Evolutionary conservation across 225 moss, liverwort and hornwort genomes (phyloP).

Genomic region (Polytrichum formosum): DNA sequence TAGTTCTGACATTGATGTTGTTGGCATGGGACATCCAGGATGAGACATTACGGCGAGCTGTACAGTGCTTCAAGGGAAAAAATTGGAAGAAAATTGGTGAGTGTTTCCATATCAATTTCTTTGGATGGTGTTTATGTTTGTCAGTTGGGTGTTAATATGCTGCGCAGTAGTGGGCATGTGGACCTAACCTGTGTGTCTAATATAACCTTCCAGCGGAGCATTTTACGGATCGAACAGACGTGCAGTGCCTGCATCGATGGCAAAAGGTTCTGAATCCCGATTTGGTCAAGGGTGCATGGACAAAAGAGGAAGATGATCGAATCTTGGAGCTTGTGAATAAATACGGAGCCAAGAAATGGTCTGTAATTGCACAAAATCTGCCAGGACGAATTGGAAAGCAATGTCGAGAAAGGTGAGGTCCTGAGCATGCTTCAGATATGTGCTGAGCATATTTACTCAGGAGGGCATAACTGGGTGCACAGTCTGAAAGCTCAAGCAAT

Average conservation of each 20-base stretch:
- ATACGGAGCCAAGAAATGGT: slow-evolving; percentile 99
- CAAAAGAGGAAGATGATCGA: slow-evolving; percentile 94
- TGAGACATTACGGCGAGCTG: slow-evolving; percentile 85
- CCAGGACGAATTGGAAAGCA: slow-evolving; percentile 98
- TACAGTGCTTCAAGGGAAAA: slow-evolving; percentile 94
- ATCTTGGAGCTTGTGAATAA: slow-evolving; percentile 91
- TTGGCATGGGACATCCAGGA: slow-evolving; percentile 43
- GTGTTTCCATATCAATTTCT: not conserved
- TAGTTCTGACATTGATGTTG: not conserved
- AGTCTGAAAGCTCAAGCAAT: too few relatives aligned
- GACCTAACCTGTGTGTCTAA: not conserved
- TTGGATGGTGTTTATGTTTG: not conserved
- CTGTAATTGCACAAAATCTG: slow-evolving; percentile 88
- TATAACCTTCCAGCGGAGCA: slow-evolving; percentile 73
- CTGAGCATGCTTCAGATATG: not conserved
- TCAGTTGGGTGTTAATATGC: not conserved
- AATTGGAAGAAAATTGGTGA: slow-evolving; percentile 99
- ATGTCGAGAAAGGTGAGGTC: slow-evolving; percentile 83
- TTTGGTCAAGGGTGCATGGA: slow-evolving; percentile 93
- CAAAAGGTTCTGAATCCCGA: slow-evolving; percentile 91
- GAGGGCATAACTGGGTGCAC: too few relatives aligned
- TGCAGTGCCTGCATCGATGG: slow-evolving; percentile 90
- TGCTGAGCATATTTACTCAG: too few relatives aligned
- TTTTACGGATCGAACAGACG: slow-evolving; percentile 78
- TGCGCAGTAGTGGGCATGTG: not conserved